phyloP scores from a whole-genome alignment of 345 rosid genomes.

The Viola odorata region DNA sequence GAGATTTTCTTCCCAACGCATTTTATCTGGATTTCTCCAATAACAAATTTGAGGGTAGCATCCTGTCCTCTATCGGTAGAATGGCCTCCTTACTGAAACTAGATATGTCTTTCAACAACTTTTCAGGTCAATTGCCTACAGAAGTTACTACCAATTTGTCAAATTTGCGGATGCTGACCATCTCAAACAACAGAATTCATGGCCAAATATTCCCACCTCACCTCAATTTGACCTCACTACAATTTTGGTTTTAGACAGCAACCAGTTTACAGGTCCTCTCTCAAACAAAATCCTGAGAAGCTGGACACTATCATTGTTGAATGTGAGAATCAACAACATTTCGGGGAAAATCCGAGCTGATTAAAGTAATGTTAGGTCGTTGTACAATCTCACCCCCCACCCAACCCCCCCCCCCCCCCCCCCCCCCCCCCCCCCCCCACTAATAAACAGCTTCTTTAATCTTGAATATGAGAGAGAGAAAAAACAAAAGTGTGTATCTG shows the following conservation, averaged over 20 bases:
- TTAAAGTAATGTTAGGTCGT: too few species aligned
- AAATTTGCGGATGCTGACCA: background rate
- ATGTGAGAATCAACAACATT: constrained; percentile 4
- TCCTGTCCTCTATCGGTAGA: constrained; percentile 1
- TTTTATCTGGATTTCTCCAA: constrained; percentile 2
- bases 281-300: background rate
- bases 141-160: background rate
- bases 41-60: background rate
- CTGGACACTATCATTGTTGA: background rate
- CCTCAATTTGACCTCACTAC: background rate
- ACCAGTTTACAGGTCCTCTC: constrained; percentile 3
- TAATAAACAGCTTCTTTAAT: too few species aligned
- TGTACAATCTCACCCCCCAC: too few species aligned
- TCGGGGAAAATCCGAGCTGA: background rate
- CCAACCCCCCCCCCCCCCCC: too few species aligned
- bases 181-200: background rate
- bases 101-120: constrained; percentile 2
- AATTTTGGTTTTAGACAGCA: background rate
- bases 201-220: background rate
- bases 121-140: background rate
- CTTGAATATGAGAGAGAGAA: too few species aligned
- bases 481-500: too few species aligned
- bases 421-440: too few species aligned
- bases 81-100: background rate
- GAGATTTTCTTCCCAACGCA: background rate